Evolutionary conservation across 2,329 filamentous ascomycete genomes (phyloP).

Genomic region (Beauveria brongniartii): DNA sequence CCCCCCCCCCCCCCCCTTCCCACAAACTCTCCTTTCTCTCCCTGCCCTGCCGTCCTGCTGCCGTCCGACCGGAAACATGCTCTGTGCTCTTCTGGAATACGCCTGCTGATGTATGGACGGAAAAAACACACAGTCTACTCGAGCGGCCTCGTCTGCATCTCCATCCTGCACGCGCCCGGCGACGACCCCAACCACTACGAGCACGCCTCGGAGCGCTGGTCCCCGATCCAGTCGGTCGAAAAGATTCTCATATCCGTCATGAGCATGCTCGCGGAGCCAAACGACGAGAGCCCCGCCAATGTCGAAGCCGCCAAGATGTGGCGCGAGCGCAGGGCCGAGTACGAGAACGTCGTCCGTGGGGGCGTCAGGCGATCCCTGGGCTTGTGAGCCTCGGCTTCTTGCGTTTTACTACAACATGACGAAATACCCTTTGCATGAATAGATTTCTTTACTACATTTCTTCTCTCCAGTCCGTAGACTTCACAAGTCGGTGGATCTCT

Average conservation of each 20-base stretch:
- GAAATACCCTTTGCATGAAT: not conserved
- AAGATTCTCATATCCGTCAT: conserved; percentile 96
- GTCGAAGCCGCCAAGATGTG: conserved; percentile 96
- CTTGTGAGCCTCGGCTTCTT: conserved; percentile 36
- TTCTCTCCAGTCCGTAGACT: too few species aligned
- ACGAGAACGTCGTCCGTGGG: conserved; percentile 77
- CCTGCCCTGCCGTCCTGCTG: not conserved
- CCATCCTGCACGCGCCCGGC: conserved; percentile 92
- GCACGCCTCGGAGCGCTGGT: conserved; percentile 91
- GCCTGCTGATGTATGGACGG: too few species aligned
- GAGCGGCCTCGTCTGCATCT: conserved; percentile 90
- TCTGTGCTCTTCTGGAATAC: too few species aligned
- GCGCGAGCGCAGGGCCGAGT: conserved; percentile 74
- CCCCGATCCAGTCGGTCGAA: conserved; percentile 92
- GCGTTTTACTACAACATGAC: not conserved
- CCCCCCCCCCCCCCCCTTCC: too few species aligned
- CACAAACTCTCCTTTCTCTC: not conserved
- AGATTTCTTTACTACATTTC: not conserved
- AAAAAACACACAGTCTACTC: conserved; percentile 60
- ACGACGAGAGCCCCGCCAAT: conserved; percentile 94
- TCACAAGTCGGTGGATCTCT: too few species aligned
- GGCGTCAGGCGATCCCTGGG: conserved; percentile 75
- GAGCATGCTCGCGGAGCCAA: conserved; percentile 96
- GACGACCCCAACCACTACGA: conserved; percentile 99
- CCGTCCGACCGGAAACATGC: not conserved